Percentiles rank a stretch among this genome's conserved stretches.
Evolutionary conservation across 352 stramenopile genomes (phyloP).

Genomic region (Globisporangium alternatum): DNA sequence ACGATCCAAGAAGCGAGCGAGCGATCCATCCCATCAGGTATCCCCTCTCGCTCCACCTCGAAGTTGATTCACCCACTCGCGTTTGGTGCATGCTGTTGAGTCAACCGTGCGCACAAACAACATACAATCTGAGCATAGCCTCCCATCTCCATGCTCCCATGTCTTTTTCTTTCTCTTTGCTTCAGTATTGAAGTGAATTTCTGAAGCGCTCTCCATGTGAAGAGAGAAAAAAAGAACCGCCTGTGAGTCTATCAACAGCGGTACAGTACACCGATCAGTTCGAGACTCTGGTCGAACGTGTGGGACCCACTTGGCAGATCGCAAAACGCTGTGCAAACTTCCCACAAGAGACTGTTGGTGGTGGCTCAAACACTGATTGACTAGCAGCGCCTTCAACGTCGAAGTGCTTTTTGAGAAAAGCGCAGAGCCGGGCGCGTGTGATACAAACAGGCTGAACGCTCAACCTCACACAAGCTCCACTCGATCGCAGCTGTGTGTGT

Average conservation of each 20-base stretch:
- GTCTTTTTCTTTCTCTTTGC: background rate
- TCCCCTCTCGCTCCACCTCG: too few species aligned
- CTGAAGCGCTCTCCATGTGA: background rate
- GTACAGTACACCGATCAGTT: background rate
- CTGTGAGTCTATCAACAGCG: background rate
- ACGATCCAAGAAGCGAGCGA: too few species aligned
- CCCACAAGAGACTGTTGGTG: background rate
- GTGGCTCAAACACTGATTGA: background rate
- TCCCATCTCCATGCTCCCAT: background rate
- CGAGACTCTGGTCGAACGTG: background rate
- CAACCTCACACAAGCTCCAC: too few species aligned
- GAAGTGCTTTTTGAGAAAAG: background rate
- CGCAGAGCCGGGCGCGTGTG: background rate
- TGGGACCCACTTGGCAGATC: background rate
- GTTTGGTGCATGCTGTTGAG: background rate
- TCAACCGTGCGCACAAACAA: background rate
- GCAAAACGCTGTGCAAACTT: background rate
- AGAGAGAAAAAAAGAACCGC: background rate
- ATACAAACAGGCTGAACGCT: too few species aligned
- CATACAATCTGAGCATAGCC: background rate
- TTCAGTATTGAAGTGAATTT: slow-evolving; percentile 8
- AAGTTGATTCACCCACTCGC: too few species aligned
- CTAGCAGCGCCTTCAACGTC: background rate
- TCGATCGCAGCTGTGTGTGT: too few species aligned
- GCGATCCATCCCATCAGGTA: too few species aligned